Evolutionary conservation across 495 filamentous ascomycete genomes (phyloP), one percentile per base, ranked within the genome.

Genomic region (Xylaria grammica): DNA sequence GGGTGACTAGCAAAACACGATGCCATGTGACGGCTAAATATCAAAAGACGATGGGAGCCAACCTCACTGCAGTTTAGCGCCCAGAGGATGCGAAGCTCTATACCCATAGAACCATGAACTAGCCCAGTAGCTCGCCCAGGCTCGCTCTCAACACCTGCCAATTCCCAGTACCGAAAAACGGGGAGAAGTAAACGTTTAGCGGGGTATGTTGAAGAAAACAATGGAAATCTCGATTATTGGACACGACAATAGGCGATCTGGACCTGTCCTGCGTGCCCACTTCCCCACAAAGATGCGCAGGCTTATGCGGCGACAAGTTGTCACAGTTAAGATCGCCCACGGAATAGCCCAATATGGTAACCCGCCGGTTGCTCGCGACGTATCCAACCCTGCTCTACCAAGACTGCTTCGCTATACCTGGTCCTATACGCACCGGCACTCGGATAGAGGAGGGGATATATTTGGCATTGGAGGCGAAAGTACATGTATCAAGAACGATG

Each of bases 271-370:
- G 36, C 11, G 30, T 29, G 45, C 27, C 45, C 58, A 60, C 56
- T 59, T 46, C 56, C 56, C 56, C 56, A 48, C 56, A 59, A 48
- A 48, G 40, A 48, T 9, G 15, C 20, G 36, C 29, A 36, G 22
- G 42, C 44, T 34, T 34, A 36, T 51, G 44, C 30, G 44, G 45
- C 58, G 36, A 38, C 45, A 50, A 40, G 22, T 40, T 49, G 45
- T 50, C 42, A 36, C 6, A 36, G 56, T 27, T 20, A 38, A 40
- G 58, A 60, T 60, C 58, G 58, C 20, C 45, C 27, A 19, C 58
- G 45, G 56, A 22, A 60, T 51, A 17, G 3, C 58, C 58, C n/a
- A 60, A 60, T 51, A 8, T 4, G 58, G 58, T 51, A 60, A 60
- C 32, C 58, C 58, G 58, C 32, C 11, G 32, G 45, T 20, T 60